Conservation (phyloP, 345 rosid genomes). For the Arabis hirsuta region DNA sequence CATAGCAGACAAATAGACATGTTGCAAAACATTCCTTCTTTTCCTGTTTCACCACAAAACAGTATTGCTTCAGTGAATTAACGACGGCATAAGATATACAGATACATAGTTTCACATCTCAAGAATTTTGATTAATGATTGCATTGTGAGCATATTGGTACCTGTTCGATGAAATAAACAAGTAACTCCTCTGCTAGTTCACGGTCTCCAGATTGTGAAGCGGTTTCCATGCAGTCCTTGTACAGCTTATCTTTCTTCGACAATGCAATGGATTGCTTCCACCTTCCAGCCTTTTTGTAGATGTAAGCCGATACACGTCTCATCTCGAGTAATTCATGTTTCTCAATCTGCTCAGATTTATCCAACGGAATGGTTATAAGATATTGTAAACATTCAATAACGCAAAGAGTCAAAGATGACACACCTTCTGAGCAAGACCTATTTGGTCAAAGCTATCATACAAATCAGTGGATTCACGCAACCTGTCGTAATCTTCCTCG, state of each 20-base stretch:
- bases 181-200: too few species aligned
- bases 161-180: background rate
- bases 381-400: background rate
- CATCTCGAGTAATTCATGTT: background rate
- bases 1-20: too few species aligned
- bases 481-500: too few species aligned
- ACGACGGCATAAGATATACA: background rate
- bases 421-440: too few species aligned
- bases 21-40: too few species aligned
- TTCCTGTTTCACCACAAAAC: too few species aligned
- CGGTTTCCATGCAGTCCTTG: too few species aligned
- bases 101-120: background rate
- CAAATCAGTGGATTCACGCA: background rate
- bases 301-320: background rate
- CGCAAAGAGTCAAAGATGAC: too few species aligned
- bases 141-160: background rate
- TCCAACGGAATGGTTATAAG: background rate
- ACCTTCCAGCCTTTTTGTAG: background rate
- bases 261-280: too few species aligned
- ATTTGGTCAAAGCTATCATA: too few species aligned
- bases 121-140: background rate
- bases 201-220: too few species aligned
- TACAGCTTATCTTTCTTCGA: too few species aligned
- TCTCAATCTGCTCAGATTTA: background rate
- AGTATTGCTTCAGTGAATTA: background rate